These are phyloP conservation scores for Neofusicoccum cordaticola DNA, from an alignment of 2,329 filamentous ascomycete genomes.

Conservation along the genomic window DNA sequence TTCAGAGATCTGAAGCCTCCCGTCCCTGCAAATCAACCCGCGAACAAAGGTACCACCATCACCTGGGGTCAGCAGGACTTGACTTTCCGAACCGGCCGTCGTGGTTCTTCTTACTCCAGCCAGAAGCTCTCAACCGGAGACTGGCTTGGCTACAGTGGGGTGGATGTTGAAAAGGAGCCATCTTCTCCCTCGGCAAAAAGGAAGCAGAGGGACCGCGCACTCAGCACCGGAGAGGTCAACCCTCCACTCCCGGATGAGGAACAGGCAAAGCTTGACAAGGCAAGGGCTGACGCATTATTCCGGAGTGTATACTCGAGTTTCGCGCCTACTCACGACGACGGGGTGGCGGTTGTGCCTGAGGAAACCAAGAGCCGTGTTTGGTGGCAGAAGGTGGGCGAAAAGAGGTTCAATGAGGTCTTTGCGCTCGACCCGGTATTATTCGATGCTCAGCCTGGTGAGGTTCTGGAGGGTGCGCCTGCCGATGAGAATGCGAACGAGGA, in stretches of 20 bases:
- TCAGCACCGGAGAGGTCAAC: conserved; percentile 63
- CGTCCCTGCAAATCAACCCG: conserved; percentile 67
- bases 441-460: conserved; percentile 22
- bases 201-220: conserved; percentile 68
- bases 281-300: conserved; percentile 72
- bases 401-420: conserved; percentile 63
- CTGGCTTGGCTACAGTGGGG: conserved; percentile 58
- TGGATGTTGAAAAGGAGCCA: conserved; percentile 40
- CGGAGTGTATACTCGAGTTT: conserved; percentile 77
- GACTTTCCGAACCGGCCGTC: conserved; percentile 44
- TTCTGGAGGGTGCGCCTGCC: conserved; percentile 23
- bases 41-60: conserved; percentile 55
- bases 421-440: conserved; percentile 50
- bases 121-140: conserved; percentile 64
- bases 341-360: conserved; percentile 66
- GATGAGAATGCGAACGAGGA: conserved; percentile 37
- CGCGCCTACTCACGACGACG: conserved; percentile 72
- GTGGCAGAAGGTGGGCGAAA: conserved; percentile 71
- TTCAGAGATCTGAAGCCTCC: conserved; percentile 67
- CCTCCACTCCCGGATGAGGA: conserved; percentile 45
- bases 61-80: conserved; percentile 54
- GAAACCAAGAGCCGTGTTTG: conserved; percentile 67
- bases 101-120: conserved; percentile 60
- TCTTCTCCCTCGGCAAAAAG: conserved; percentile 62
- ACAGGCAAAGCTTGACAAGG: conserved; percentile 48